These are phyloP conservation scores for Trichosporon ovoides DNA, from an alignment of 1,284 basidiomycete species.

Conservation along the genomic window DNA sequence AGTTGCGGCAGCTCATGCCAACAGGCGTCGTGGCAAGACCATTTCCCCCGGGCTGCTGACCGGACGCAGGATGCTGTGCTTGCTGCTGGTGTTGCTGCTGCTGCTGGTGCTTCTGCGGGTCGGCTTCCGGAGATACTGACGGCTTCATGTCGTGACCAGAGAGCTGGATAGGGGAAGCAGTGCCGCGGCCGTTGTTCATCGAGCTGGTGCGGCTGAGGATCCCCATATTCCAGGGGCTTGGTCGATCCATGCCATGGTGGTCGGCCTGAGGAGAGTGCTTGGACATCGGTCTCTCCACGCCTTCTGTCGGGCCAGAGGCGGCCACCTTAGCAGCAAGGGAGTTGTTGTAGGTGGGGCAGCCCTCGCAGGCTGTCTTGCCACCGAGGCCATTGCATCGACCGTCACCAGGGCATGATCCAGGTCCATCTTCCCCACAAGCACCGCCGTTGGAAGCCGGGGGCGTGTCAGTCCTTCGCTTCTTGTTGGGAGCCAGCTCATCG, in stretches of 20 bases:
- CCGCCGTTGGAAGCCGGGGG: conserved; percentile 12
- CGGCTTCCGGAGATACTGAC: conserved; percentile 19
- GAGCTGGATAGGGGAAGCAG: background rate
- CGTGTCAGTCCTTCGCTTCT: conserved; percentile 23
- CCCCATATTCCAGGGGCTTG: conserved; percentile 17
- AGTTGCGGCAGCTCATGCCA: conserved; percentile 84
- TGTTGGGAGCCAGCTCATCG: conserved; percentile 13
- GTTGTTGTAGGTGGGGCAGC: conserved; percentile 93
- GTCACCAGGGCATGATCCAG: conserved; percentile 86
- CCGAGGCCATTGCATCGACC: conserved; percentile 92
- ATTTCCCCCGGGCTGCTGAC: conserved; percentile 19
- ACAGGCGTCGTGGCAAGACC: conserved; percentile 54
- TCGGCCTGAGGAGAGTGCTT: conserved; percentile 13
- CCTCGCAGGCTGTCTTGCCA: conserved; percentile 80
- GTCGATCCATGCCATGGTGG: conserved; percentile 12
- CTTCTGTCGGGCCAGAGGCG: conserved; percentile 30
- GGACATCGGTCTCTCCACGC: conserved; percentile 36
- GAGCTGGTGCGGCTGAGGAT: background rate
- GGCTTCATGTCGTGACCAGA: conserved; percentile 5
- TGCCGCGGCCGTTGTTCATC: background rate
- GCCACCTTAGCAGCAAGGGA: conserved; percentile 33
- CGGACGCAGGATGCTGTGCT: conserved; percentile 8
- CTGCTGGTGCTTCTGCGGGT: conserved; percentile 11
- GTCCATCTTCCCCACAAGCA: conserved; percentile 7
- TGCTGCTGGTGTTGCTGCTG: background rate